Evolutionary conservation across 768 basidiomycete genomes (phyloP), one percentile per base, ranked within the genome.

Genomic region (Candolleomyces eurysporus): DNA sequence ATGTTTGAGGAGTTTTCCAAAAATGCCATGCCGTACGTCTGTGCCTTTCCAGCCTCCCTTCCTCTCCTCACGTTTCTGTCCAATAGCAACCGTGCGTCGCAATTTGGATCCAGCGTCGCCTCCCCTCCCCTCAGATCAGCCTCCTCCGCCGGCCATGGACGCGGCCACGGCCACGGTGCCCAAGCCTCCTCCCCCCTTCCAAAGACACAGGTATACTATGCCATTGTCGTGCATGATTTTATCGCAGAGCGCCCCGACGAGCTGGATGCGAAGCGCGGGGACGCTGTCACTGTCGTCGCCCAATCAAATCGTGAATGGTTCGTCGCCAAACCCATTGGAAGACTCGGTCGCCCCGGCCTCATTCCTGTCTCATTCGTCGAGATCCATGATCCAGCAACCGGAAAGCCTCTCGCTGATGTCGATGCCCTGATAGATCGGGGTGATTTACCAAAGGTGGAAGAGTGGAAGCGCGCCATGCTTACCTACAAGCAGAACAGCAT

Each of bases 261-360:
- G 70, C 86, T 99, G 50, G 96, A 96, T 63, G 96, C 96, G 1
- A 94, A 91, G 68, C 85, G 89, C 0, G 96, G 96, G 40, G 97
- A 99, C 68, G 83, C 92, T 8, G 92, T 99, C 71, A 91, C 96
- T 17, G 94, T 99, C 62, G 97, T 98, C 60, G 97, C 97, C 0
- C 97, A 98, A 73, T 98, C 96, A n/a, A 99, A 98, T 71, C 93
- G 94, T 65, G 97, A 99, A 73, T 99, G 97, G 97, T 98, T 98
- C 73, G 97, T 99, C 52, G 97, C 97, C 30, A 99, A 99, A 75
- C 94, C 96, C 13, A 99, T 99, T 68, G 94, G 95, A 45, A 84
- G 87, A 59, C 84, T 99, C 19, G 96, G 97, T 32, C 90, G 96
- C 58, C 97, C 97, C 0, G 97, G 97, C 55, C 83, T 99, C 60